Percentiles rank a stretch among this genome's conserved stretches.
Evolutionary conservation across 768 basidiomycete species (phyloP).

Genomic region (Leccinum imitatum): DNA sequence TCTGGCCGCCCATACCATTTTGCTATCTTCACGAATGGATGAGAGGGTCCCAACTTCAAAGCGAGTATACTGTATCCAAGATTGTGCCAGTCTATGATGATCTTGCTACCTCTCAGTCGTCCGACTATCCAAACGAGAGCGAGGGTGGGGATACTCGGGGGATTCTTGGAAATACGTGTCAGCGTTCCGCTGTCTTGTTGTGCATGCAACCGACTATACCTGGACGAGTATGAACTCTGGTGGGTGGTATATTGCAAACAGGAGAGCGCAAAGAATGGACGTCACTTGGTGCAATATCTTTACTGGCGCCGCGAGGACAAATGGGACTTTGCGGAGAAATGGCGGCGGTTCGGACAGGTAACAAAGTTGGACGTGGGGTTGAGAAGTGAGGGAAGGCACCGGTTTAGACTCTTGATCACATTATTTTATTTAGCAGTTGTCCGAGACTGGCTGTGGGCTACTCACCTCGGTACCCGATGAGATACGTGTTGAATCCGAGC

Average conservation of each 20-base stretch:
- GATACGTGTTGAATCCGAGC: constrained; percentile 69
- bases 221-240: constrained; percentile 90
- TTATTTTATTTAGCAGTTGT: too few species aligned
- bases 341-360: constrained; percentile 67
- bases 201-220: constrained; percentile 44
- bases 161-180: constrained; percentile 60
- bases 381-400: constrained; percentile 65
- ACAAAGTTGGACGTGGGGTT: constrained; percentile 61
- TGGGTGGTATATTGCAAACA: constrained; percentile 58
- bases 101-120: constrained; percentile 66
- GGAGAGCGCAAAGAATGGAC: constrained; percentile 59
- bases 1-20: constrained; percentile 53
- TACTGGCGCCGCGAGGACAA: constrained; percentile 72
- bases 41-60: constrained; percentile 67
- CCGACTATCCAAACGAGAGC: constrained; percentile 78
- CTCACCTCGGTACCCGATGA: constrained; percentile 87
- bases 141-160: constrained; percentile 93
- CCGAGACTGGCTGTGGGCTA: neutral
- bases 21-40: constrained; percentile 71
- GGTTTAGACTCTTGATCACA: constrained; percentile 65
- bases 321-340: constrained; percentile 54
- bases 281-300: constrained; percentile 74
- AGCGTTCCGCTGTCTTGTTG: neutral
- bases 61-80: constrained; percentile 92
- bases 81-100: constrained; percentile 99